Evolutionary conservation across 306 rosid genomes (phyloP).

Genomic region (Vicia faba): DNA sequence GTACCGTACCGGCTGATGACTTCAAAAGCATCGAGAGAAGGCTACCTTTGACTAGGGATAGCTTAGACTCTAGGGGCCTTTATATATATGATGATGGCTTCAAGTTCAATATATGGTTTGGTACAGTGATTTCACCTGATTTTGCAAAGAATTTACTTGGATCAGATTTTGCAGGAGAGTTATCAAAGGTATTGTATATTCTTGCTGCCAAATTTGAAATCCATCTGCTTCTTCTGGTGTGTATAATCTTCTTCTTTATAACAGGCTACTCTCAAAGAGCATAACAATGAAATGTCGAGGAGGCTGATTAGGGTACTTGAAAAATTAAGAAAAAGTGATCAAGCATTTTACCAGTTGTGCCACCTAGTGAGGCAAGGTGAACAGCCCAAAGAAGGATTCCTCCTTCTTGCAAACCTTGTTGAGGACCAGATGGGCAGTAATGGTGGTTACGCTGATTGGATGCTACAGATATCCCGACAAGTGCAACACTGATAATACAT

Average conservation of each 20-base stretch:
- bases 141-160: conserved; percentile 90
- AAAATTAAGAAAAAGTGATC: conserved; percentile 67
- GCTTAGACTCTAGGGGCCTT: conserved; percentile 92
- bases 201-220: conserved; percentile 17
- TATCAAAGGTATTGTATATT: conserved; percentile 73
- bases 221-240: not conserved
- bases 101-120: conserved; percentile 86
- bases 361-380: conserved; percentile 98
- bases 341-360: conserved; percentile 66
- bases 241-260: conserved; percentile 35
- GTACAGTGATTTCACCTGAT: conserved; percentile 88
- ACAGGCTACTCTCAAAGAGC: conserved; percentile 66
- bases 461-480: conserved; percentile 83
- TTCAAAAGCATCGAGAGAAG: conserved; percentile 61
- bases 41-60: conserved; percentile 74
- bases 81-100: conserved; percentile 81
- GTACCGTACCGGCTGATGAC: conserved; percentile 56
- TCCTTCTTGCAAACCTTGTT: conserved; percentile 78
- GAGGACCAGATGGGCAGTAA: conserved; percentile 90
- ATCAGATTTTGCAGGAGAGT: conserved; percentile 80
- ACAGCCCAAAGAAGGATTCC: conserved; percentile 93
- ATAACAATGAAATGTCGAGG: conserved; percentile 81
- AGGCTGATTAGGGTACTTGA: conserved; percentile 63
- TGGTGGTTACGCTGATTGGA: conserved; percentile 85
- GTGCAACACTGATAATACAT: conserved; percentile 60